Evolutionary conservation across 2,329 filamentous ascomycete genomes (phyloP), one percentile per base, ranked within the genome.

Genomic region (Aspergillus udagawae): DNA sequence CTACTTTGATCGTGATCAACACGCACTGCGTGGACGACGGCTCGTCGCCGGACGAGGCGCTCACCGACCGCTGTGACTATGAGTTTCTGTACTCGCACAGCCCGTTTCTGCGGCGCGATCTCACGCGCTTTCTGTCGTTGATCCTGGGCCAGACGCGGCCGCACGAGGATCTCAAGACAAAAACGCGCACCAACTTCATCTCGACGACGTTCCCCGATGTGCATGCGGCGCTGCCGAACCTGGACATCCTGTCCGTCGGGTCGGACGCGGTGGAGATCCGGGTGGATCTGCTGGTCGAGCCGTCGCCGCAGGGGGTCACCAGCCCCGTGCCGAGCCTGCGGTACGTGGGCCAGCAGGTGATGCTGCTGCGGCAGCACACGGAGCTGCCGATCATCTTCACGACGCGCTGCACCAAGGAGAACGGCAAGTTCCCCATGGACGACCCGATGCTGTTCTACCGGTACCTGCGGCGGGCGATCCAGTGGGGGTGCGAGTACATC

Each of bases 331-430:
- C 91, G 3, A 93, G 90, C 69, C 73, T 94, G 64, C 88, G 87
- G 69, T 94, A 94, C 72, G 90, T 95, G 9, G 91, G 90, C 28
- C 86, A 93, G 72, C 91, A 95, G 73, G 82, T 96, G 55, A 92
- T 93, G 89, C 77, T 91, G 1, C 75, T 96, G 59, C 85, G 91
- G 25, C 90, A 94, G 73, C 84, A 89, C 61, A 94, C 90, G 0
- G 91, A 95, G 67, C 78, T 96, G 45, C 91, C 91, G n/a, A 91
- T 96, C 69, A 92, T 95, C 56, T 93, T 93, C 70, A 95, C 91
- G 0, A 92, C 89, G 0, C 82, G 91, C 63, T 94, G 91, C 70
- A 91, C 85, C 2, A 85, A 82, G 29, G 91, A 95, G 68, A 94
- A 93, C 67, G 91, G 91, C 32, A 86, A 86, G 25, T 95, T 94